Evolutionary conservation across 176 grass and related monocot genomes (phyloP).

Genomic region (Ampelocalamus luodianensis): DNA sequence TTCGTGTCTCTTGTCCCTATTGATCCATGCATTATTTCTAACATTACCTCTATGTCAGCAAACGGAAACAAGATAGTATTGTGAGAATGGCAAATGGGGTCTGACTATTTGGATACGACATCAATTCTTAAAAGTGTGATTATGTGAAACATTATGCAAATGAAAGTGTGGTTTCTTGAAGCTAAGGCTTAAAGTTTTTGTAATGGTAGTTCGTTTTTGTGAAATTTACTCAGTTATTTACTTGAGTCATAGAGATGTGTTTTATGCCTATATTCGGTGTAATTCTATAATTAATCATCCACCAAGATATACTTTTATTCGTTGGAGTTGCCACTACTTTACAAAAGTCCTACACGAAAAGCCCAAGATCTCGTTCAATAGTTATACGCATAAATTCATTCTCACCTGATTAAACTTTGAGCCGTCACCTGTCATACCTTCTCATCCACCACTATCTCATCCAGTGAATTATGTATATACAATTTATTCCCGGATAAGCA

Average conservation of each 20-base stretch:
- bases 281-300: neutral
- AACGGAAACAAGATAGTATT: too few relatives aligned
- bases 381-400: neutral
- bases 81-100: too few relatives aligned
- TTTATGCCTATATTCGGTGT: neutral
- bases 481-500: constrained; percentile 31
- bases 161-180: too few relatives aligned
- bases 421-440: constrained; percentile 19
- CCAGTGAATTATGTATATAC: neutral
- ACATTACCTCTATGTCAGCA: too few relatives aligned
- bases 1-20: too few relatives aligned
- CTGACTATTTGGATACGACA: too few relatives aligned
- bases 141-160: too few relatives aligned
- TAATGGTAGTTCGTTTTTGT: too few relatives aligned
- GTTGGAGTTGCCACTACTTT: constrained; percentile 21
- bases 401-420: neutral
- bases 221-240: neutral
- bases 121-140: too few relatives aligned
- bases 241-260: neutral
- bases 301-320: neutral
- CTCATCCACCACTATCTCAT: constrained; percentile 33
- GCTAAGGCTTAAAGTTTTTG: too few relatives aligned
- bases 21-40: too few relatives aligned
- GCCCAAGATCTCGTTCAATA: neutral
- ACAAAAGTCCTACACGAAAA: neutral